Evolutionary conservation across 805 yeast genomes (phyloP).

Genomic region (Candida fluviatilis): DNA sequence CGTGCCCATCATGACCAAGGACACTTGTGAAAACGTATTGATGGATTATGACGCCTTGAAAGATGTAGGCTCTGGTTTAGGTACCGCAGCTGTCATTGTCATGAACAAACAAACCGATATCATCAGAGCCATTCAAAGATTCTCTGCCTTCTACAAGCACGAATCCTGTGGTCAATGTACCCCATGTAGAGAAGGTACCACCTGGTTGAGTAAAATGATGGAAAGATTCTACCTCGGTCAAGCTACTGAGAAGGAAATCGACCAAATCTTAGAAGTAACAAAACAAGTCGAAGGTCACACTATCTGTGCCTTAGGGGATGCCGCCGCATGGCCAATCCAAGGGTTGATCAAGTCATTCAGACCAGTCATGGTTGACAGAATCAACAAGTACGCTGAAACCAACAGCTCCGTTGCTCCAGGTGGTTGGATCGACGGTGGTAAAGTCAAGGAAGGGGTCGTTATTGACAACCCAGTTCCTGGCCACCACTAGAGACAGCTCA

Average conservation of each 20-base stretch:
- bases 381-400: conserved; percentile 51
- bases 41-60: conserved; percentile 88
- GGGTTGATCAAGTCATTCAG: conserved; percentile 82
- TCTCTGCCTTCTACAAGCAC: conserved; percentile 81
- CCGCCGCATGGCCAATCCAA: conserved; percentile 92
- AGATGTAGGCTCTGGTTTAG: conserved; percentile 83
- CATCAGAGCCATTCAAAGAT: conserved; percentile 80
- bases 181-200: conserved; percentile 92
- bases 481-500: conserved; percentile 24
- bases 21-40: conserved; percentile 59
- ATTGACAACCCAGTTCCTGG: conserved; percentile 55
- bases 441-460: conserved; percentile 59
- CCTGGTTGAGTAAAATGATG: conserved; percentile 83
- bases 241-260: conserved; percentile 77
- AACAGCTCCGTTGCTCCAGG: conserved; percentile 55
- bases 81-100: conserved; percentile 91
- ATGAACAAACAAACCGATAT: conserved; percentile 85
- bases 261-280: conserved; percentile 77
- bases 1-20: conserved; percentile 74
- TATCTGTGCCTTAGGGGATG: conserved; percentile 89
- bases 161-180: conserved; percentile 95
- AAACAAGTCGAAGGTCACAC: conserved; percentile 90
- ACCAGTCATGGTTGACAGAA: conserved; percentile 76
- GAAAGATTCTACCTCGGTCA: conserved; percentile 75
- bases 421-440: conserved; percentile 70